These are phyloP conservation scores for Helicocarpus griseus DNA, from an alignment of 2,329 filamentous ascomycete species.

Conservation along the genomic window DNA sequence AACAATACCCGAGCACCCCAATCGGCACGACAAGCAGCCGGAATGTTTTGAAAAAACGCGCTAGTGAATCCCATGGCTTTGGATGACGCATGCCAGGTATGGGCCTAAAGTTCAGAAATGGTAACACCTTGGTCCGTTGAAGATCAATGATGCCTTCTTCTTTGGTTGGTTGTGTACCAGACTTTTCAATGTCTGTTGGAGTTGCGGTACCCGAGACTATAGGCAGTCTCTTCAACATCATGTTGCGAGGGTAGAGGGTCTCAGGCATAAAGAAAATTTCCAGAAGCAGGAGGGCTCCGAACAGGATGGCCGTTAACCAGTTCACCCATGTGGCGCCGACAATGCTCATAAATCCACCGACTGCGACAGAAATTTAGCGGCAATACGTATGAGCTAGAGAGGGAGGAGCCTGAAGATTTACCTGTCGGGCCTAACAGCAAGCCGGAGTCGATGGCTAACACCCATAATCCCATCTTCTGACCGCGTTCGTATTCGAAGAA, in stretches of 20 bases:
- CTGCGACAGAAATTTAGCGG: too few species aligned
- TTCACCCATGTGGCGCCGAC: constrained; percentile 43
- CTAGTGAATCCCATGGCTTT: constrained; percentile 36
- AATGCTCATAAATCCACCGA: constrained; percentile 45
- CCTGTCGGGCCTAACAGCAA: constrained; percentile 40
- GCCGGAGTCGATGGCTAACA: constrained; percentile 46
- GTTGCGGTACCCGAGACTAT: constrained; percentile 2
- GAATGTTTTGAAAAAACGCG: constrained; percentile 41
- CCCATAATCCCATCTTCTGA: constrained; percentile 48
- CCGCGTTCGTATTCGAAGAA: constrained; percentile 50
- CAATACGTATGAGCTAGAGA: too few species aligned
- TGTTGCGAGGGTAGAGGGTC: constrained; percentile 46
- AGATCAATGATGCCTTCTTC: constrained; percentile 16
- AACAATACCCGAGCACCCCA: constrained; percentile 41
- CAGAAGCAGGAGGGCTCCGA: constrained; percentile 38
- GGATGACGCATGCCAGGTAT: constrained; percentile 45
- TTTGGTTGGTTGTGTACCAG: constrained; percentile 10
- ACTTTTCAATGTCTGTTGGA: constrained; percentile 20
- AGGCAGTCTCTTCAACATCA: constrained; percentile 36
- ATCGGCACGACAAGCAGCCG: constrained; percentile 38
- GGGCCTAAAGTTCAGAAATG: constrained; percentile 37
- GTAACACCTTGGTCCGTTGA: constrained; percentile 34
- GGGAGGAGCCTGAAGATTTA: constrained; percentile 17
- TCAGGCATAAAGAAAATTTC: constrained; percentile 46
- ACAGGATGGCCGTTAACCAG: constrained; percentile 47